These are phyloP conservation scores for Ottelia alismoides DNA, from an alignment of 106 monocot species.

Conservation along the genomic window DNA sequence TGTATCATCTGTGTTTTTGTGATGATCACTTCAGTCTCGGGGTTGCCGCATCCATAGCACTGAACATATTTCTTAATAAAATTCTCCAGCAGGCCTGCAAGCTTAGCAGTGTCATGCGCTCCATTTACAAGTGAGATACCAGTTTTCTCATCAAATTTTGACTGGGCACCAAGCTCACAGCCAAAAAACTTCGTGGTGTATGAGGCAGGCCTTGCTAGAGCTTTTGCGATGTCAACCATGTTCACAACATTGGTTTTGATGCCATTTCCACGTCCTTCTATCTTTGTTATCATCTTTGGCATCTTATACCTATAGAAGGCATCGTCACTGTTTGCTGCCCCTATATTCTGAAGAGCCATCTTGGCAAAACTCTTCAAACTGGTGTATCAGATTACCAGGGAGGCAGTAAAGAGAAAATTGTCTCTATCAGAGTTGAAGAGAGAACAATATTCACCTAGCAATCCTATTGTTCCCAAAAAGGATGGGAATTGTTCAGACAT, in stretches of 20 bases:
- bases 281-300: conserved; percentile 84
- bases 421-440: neutral
- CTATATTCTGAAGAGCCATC: conserved; percentile 72
- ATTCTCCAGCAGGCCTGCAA: conserved; percentile 59
- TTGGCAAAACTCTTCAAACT: conserved; percentile 9
- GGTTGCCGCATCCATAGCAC: conserved; percentile 77
- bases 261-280: conserved; percentile 82
- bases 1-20: conserved; percentile 63
- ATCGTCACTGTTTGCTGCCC: conserved; percentile 73
- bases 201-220: conserved; percentile 51
- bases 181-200: conserved; percentile 84
- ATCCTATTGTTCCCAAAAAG: conserved; percentile 46
- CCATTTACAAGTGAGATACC: conserved; percentile 62
- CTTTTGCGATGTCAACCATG: conserved; percentile 87
- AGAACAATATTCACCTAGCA: conserved; percentile 47
- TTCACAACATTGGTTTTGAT: conserved; percentile 83
- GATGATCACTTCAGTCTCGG: conserved; percentile 65
- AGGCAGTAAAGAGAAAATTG: too few species aligned
- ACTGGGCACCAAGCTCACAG: conserved; percentile 77
- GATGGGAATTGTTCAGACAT: conserved; percentile 41
- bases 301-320: conserved; percentile 91
- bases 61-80: conserved; percentile 84
- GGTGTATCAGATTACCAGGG: too few species aligned
- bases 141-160: conserved; percentile 74
- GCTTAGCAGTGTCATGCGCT: conserved; percentile 64